phyloP scores from a whole-genome alignment of 257 asterid species.

The Salvia rosmarinus region DNA sequence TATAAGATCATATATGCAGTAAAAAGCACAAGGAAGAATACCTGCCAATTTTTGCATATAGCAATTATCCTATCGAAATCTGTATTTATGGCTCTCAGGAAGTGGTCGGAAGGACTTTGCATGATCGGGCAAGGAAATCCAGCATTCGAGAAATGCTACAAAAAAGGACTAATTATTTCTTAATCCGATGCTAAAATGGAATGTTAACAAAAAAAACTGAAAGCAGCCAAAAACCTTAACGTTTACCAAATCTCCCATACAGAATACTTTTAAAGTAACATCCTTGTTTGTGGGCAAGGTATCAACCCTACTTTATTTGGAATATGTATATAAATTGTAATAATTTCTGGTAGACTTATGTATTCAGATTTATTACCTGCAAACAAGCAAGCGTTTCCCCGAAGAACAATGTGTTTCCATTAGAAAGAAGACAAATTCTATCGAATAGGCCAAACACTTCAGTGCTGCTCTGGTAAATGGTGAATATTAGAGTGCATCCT shows the following conservation, averaged over 20 bases:
- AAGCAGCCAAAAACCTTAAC: constrained; percentile 1
- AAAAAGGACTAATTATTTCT: constrained; percentile 23
- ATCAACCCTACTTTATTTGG: constrained; percentile 1
- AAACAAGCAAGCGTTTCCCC: constrained; percentile 98
- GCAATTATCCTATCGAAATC: constrained; percentile 97
- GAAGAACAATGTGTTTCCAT: constrained; percentile 95
- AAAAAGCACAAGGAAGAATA: constrained; percentile 30
- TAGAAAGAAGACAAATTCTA: constrained; percentile 95
- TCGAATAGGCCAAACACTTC: constrained; percentile 99
- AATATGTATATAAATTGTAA: neutral
- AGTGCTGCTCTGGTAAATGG: constrained; percentile 96
- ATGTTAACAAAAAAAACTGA: neutral
- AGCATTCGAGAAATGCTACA: constrained; percentile 98
- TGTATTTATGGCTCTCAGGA: constrained; percentile 95
- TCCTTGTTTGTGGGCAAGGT: constrained; percentile 16
- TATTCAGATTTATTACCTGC: constrained; percentile 67
- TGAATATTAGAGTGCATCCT: constrained; percentile 93
- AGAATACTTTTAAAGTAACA: neutral
- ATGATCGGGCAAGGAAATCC: constrained; percentile 99
- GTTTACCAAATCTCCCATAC: constrained; percentile 22
- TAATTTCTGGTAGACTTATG: constrained; percentile 15
- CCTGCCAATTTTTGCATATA: constrained; percentile 99
- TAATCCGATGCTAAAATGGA: constrained; percentile 14
- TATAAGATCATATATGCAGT: constrained; percentile 7
- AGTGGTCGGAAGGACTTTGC: constrained; percentile 99